Base-by-base conservation (phyloP, 2,329 filamentous ascomycete genomes). In the Talaromyces piceae region DNA sequence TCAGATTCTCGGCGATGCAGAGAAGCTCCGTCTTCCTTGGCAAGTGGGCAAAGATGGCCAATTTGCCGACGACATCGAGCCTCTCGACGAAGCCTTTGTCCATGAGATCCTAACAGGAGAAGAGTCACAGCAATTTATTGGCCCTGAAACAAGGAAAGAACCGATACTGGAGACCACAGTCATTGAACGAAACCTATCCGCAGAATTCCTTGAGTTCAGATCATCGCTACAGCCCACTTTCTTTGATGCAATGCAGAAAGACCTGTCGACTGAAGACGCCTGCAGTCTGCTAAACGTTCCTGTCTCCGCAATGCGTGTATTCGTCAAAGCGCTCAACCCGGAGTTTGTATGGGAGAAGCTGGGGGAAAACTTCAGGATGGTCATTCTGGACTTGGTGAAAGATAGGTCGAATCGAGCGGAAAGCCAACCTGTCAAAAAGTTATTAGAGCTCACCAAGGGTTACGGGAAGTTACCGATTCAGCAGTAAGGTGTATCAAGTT, bases 361-460 rank as follows among this genome's bases (percentile, higher is more conserved):
- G 41, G 41, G 16, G 16, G n/a, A 33, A n/a, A 50, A 45, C 23
- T 45, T 50, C 28, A 50, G 45, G 27, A n/a, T 13, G 41, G 48
- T 50, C 11, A 39, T 50, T 16, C 44, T 50, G 9, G 28, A 41
- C 22, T 45, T 50, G 30, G 45, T 50, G 41, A 45, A 31, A 45
- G 22, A 45, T 11, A 28, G 48, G 16, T 50, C 48, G 22, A 50
- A 45, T 33, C 23, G 48, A 12, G 18, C 41, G 13, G 41, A 50
- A 39, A 45, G 41, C 48, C 30, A 41, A 11, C 48, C 48, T 25
- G 30, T 39, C n/a, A 45, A 28, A 22, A 45, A 41, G 20, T 43
- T 50, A 43, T 28, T 50, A n/a, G 41, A 30, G 25, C 13, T 45
- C 28, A 30, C 23, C 2, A 26, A 26, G 16, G 30, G 11, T 18